Percentiles rank a stretch among this genome's conserved stretches.
Evolutionary conservation across 139 green algal species (phyloP).

Genomic region (Pleodorina starrii): DNA sequence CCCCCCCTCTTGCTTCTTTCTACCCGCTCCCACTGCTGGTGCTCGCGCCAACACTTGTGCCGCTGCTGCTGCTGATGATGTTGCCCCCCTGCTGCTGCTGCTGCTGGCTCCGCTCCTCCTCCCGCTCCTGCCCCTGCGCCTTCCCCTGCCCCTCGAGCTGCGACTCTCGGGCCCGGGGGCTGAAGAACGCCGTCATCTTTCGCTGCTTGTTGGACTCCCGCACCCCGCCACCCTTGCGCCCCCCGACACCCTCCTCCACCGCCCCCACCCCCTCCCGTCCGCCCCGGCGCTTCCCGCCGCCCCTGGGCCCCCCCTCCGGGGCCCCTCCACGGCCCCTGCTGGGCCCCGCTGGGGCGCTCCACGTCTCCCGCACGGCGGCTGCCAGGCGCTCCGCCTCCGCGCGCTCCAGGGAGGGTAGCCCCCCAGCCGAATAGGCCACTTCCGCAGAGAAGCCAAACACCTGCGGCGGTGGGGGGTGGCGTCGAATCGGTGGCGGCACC

Average conservation of each 20-base stretch:
- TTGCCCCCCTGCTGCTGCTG: no score
- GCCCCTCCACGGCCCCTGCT: no score
- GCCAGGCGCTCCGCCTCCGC: not conserved
- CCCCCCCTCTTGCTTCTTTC: no score
- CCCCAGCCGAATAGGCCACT: not conserved
- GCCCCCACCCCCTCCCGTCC: not conserved
- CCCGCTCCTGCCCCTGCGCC: no score
- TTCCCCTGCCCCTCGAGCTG: no score
- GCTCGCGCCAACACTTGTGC: no score
- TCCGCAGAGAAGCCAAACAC: not conserved
- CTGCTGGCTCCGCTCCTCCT: no score
- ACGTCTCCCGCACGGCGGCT: not conserved
- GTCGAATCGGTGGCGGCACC: no score
- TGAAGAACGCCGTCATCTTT: conserved; percentile 25
- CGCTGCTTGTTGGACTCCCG: conserved; percentile 3
- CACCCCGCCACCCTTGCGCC: not conserved
- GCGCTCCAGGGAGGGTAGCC: not conserved
- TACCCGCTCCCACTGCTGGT: no score
- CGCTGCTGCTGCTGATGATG: no score
- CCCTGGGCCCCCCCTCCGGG: no score
- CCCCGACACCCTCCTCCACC: not conserved
- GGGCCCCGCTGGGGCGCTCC: not conserved
- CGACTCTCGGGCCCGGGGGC: not conserved
- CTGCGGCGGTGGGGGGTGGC: not conserved
- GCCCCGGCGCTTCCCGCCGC: not conserved